Evolutionary conservation across 2,329 filamentous ascomycete species (phyloP).

Genomic region (Sarocladium brachiariae): DNA sequence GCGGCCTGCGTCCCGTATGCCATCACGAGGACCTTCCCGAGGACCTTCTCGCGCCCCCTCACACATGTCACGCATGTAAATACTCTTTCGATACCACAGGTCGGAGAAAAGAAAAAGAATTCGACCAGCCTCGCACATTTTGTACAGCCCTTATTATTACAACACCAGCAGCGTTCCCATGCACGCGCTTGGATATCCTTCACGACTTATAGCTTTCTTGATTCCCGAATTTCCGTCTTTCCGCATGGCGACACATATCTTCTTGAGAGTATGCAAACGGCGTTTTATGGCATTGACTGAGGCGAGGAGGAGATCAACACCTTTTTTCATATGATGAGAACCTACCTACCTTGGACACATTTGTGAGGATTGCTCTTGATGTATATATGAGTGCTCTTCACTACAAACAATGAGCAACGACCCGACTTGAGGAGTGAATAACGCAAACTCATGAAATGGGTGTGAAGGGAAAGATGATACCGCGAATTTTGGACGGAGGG

Average conservation of each 20-base stretch:
- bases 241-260: too few relatives aligned
- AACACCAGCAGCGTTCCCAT: slow-evolving; percentile 1
- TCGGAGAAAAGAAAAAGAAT: background rate
- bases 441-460: background rate
- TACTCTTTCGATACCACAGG: background rate
- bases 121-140: slow-evolving; percentile 5
- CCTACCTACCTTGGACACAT: too few relatives aligned
- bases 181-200: slow-evolving; percentile 2
- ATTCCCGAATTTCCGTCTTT: background rate
- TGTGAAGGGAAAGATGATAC: too few relatives aligned
- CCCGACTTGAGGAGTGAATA: background rate
- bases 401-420: background rate
- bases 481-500: background rate
- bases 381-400: too few relatives aligned
- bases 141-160: slow-evolving; percentile 9
- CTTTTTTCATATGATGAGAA: too few relatives aligned
- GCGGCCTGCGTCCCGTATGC: slow-evolving; percentile 9
- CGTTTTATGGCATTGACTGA: slow-evolving; percentile 1
- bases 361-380: too few relatives aligned
- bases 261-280: slow-evolving; percentile 1
- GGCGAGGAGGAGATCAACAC: too few relatives aligned
- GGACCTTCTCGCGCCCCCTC: slow-evolving; percentile 5
- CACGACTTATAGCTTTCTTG: background rate
- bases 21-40: background rate
- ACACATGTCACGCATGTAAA: background rate